Conservation (phyloP, 192 early-diverging fungal species). For the Linderina pennispora region DNA sequence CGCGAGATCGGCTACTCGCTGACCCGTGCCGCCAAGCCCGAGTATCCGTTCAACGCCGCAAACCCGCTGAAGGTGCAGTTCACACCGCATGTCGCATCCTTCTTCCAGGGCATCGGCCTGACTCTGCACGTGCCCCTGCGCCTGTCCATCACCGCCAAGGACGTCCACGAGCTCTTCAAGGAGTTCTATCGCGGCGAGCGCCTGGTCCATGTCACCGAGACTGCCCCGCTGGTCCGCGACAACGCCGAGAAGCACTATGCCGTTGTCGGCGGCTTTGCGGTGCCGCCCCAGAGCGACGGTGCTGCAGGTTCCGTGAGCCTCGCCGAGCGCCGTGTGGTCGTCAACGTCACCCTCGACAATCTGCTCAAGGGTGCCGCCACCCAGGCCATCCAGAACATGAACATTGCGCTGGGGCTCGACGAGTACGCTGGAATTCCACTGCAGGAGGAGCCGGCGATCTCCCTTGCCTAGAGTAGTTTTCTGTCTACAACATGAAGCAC, state of each 20-base stretch:
- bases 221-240: constrained; percentile 79
- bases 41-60: constrained; percentile 1
- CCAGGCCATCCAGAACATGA: constrained; percentile 97
- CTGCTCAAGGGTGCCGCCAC: constrained; percentile 98
- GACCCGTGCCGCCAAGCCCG: constrained; percentile 16
- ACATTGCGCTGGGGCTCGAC: constrained; percentile 82
- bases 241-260: constrained; percentile 88
- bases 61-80: constrained; percentile 64
- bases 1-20: constrained; percentile 79
- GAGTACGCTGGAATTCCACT: constrained; percentile 88
- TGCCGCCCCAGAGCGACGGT: constrained; percentile 48
- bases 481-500: too few relatives aligned
- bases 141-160: constrained; percentile 60
- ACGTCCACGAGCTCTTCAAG: constrained; percentile 66
- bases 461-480: neutral
- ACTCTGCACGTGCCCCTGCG: constrained; percentile 84
- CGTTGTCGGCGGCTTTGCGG: constrained; percentile 88
- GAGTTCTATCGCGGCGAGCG: constrained; percentile 72
- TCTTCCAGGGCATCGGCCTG: constrained; percentile 90
- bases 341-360: constrained; percentile 93
- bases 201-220: constrained; percentile 72
- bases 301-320: constrained; percentile 11
- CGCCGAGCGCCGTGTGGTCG: constrained; percentile 71
- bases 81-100: constrained; percentile 84
- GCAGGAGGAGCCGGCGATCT: constrained; percentile 18